phyloP scores from a whole-genome alignment of 345 rosid genomes.

The Hibiscus mutabilis region DNA sequence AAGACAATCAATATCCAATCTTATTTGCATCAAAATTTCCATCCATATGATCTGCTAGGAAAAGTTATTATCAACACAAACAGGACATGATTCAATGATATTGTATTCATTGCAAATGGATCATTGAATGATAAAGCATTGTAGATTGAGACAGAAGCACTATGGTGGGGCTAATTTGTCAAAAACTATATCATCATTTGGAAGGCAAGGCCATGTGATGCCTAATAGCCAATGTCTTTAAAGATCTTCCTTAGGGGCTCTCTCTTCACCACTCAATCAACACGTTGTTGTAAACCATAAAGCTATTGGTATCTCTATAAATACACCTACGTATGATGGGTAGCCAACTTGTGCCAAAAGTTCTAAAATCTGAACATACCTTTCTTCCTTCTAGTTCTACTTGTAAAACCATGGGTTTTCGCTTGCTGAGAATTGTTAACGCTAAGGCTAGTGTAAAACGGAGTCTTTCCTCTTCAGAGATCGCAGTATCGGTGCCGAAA shows the following conservation, averaged over 20 bases:
- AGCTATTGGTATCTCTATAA: not conserved
- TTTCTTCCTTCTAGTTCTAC: not conserved
- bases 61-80: too few species aligned
- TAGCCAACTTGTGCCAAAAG: not conserved
- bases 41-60: too few species aligned
- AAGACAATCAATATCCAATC: not conserved
- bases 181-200: not conserved
- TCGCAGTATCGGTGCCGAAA: constrained; percentile 15
- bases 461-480: not conserved
- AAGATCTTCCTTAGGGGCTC: not conserved
- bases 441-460: not conserved
- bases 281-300: not conserved
- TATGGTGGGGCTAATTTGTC: not conserved
- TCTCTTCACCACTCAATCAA: not conserved
- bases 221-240: not conserved
- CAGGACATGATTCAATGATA: not conserved
- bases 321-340: not conserved
- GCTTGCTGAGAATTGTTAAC: not conserved
- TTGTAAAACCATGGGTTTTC: not conserved
- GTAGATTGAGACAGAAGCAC: too few species aligned
- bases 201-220: constrained; percentile 4
- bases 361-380: not conserved
- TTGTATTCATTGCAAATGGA: not conserved
- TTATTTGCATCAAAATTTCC: not conserved
- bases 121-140: not conserved